These are phyloP conservation scores for Cenococcum geophilum DNA, from an alignment of 495 filamentous ascomycete genomes.

Conservation along the genomic window DNA sequence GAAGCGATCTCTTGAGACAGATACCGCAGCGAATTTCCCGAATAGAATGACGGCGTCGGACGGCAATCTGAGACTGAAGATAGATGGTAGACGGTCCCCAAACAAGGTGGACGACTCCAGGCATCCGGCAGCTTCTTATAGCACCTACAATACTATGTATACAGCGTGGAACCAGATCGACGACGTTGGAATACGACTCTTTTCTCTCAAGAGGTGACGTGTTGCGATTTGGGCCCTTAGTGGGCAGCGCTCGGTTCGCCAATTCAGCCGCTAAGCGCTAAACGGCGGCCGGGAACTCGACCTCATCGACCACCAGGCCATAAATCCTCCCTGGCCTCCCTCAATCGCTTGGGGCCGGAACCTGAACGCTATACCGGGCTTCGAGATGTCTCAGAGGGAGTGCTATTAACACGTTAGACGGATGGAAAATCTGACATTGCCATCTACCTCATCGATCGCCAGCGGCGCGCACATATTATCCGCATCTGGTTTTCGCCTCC, in stretches of 20 bases:
- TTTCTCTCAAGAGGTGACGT: neutral
- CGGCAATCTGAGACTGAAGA: neutral
- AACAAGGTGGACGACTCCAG: too few species aligned
- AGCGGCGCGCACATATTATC: too few species aligned
- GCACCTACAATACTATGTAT: too few species aligned
- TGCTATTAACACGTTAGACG: neutral
- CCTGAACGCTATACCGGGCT: neutral
- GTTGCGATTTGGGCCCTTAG: neutral
- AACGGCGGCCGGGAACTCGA: neutral
- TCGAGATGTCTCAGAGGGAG: neutral
- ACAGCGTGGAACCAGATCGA: too few species aligned
- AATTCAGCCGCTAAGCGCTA: conserved; percentile 3
- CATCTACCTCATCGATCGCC: too few species aligned
- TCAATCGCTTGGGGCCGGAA: neutral
- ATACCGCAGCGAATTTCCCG: neutral
- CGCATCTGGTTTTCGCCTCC: neutral
- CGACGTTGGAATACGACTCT: neutral
- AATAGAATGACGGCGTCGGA: neutral
- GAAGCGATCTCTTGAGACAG: neutral
- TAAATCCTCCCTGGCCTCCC: neutral
- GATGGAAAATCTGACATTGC: neutral
- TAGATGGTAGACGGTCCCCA: too few species aligned
- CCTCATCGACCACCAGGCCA: neutral
- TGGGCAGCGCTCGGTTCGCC: neutral
- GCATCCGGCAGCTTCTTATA: too few species aligned